phyloP scores from a whole-genome alignment of 2,329 filamentous ascomycete genomes.

The Ophiostoma australiae region DNA sequence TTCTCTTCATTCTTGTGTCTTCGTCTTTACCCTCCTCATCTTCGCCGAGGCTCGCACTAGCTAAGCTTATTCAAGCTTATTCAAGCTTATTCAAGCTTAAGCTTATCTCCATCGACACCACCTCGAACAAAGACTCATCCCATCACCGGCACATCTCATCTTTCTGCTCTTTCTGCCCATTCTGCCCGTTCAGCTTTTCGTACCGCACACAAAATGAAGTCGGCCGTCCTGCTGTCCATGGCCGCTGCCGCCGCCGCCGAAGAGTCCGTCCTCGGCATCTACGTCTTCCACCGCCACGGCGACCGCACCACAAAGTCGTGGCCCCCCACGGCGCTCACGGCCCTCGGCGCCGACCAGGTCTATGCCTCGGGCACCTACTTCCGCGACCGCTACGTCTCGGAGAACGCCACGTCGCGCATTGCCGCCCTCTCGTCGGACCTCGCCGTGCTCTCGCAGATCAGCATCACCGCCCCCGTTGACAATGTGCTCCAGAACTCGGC shows the following conservation, averaged over 20 bases:
- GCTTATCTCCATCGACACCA: not conserved
- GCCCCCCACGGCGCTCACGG: conserved; percentile 66
- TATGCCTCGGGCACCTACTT: conserved; percentile 69
- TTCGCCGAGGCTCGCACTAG: conserved; percentile 6
- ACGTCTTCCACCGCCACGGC: conserved; percentile 86
- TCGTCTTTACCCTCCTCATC: not conserved
- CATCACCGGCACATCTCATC: not conserved
- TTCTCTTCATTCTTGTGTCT: not conserved
- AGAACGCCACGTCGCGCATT: conserved; percentile 56
- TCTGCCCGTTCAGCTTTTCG: too few relatives aligned
- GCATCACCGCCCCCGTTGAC: conserved; percentile 67
- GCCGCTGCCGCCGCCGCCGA: conserved; percentile 30
- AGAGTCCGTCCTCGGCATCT: conserved; percentile 74
- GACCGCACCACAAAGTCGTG: conserved; percentile 77
- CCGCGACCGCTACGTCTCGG: conserved; percentile 66
- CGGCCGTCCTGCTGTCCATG: conserved; percentile 19
- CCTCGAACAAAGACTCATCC: not conserved
- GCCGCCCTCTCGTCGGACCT: conserved; percentile 59
- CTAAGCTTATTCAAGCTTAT: not conserved
- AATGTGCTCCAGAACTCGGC: conserved; percentile 76
- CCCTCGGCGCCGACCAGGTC: conserved; percentile 72
- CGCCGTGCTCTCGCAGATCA: conserved; percentile 65
- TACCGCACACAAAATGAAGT: not conserved
- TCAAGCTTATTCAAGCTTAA: not conserved
- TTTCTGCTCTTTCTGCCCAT: not conserved